Conservation (phyloP, 495 filamentous ascomycete species). For the Neurospora sp. region DNA sequence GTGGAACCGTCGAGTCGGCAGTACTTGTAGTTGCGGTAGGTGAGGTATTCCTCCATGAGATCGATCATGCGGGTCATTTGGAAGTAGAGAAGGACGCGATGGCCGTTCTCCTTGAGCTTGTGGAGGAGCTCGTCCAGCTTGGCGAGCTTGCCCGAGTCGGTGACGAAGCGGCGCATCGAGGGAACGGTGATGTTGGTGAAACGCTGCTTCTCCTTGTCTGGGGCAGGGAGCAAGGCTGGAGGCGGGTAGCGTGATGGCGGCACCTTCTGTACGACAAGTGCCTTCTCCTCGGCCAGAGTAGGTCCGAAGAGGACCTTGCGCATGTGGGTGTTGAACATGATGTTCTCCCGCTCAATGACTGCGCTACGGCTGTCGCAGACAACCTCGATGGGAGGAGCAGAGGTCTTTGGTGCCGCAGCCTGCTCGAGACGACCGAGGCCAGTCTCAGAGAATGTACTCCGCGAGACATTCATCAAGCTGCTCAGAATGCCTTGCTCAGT, state of each 20-base stretch:
- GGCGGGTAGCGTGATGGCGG: conserved; percentile 53
- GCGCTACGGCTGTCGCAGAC: conserved; percentile 59
- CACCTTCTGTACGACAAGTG: conserved; percentile 58
- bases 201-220: conserved; percentile 65
- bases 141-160: conserved; percentile 91
- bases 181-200: conserved; percentile 89
- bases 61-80: conserved; percentile 99
- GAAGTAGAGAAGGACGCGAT: conserved; percentile 98
- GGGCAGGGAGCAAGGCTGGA: conserved; percentile 57
- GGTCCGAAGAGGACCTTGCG: conserved; percentile 66
- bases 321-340: conserved; percentile 67
- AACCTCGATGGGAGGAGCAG: conserved; percentile 81
- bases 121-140: conserved; percentile 81
- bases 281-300: conserved; percentile 55
- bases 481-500: conserved; percentile 62
- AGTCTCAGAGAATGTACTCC: conserved; percentile 49
- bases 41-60: conserved; percentile 97
- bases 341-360: conserved; percentile 55
- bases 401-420: conserved; percentile 59
- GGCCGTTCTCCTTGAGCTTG: conserved; percentile 79
- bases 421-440: conserved; percentile 72
- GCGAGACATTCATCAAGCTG: conserved; percentile 71
- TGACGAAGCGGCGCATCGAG: conserved; percentile 98
- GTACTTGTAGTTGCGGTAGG: conserved; percentile 98
- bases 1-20: conserved; percentile 93